These are phyloP conservation scores for Ceratocystis harringtonii DNA, from an alignment of 2,329 filamentous ascomycete genomes.

Conservation along the genomic window DNA sequence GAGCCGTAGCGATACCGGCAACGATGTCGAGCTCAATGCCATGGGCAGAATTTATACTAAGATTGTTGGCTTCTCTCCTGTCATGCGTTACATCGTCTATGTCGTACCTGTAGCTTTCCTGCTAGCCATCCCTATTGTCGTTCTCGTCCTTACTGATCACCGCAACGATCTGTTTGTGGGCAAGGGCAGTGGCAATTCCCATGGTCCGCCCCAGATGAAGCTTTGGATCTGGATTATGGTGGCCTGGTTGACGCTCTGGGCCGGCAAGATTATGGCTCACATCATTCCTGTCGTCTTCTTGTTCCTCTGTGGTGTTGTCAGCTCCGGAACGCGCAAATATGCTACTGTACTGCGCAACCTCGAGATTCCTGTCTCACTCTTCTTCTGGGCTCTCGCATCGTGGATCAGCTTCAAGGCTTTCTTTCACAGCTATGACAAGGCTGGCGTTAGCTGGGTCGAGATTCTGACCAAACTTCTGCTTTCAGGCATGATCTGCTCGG, in stretches of 20 bases:
- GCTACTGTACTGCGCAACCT: conserved; percentile 48
- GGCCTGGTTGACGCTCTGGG: conserved; percentile 53
- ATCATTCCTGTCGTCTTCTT: conserved; percentile 47
- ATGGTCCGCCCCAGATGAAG: conserved; percentile 39
- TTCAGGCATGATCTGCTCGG: conserved; percentile 50
- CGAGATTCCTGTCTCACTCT: conserved; percentile 50
- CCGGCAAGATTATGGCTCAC: conserved; percentile 49
- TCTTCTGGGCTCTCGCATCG: conserved; percentile 51
- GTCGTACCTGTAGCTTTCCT: conserved; percentile 47
- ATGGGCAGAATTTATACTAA: conserved; percentile 52
- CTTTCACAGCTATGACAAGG: conserved; percentile 26
- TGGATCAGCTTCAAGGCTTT: conserved; percentile 47
- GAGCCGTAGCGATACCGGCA: conserved; percentile 29
- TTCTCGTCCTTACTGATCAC: conserved; percentile 34
- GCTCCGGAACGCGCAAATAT: conserved; percentile 55
- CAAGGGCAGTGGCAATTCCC: conserved; percentile 19
- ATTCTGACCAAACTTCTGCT: conserved; percentile 50
- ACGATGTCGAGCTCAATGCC: conserved; percentile 42
- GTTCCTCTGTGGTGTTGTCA: conserved; percentile 54
- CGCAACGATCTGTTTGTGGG: conserved; percentile 28
- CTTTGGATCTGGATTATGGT: conserved; percentile 57
- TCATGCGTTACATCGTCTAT: conserved; percentile 54
- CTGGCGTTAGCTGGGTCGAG: conserved; percentile 37
- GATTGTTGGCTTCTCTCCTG: conserved; percentile 45
- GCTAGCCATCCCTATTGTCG: conserved; percentile 46